These are phyloP conservation scores for Rosellinia necatrix DNA, from an alignment of 2,329 filamentous ascomycete genomes.

Conservation along the genomic window DNA sequence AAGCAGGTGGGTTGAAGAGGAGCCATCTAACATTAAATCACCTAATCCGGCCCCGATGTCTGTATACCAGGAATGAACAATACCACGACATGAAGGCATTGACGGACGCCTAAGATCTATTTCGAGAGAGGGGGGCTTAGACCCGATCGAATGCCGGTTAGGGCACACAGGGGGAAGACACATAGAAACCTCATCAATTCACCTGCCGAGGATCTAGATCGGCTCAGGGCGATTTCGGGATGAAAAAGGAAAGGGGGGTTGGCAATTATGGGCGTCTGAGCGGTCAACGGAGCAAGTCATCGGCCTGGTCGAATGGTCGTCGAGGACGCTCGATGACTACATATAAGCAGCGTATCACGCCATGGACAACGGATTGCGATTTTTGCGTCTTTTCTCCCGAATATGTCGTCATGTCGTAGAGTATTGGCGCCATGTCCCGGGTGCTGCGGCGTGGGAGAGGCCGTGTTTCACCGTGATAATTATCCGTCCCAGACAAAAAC, in stretches of 20 bases:
- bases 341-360: constrained; percentile 26
- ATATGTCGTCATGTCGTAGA: constrained; percentile 22
- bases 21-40: too few relatives aligned
- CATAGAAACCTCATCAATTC: background rate
- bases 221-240: constrained; percentile 4
- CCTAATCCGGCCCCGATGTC: too few relatives aligned
- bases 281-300: constrained; percentile 12
- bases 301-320: constrained; percentile 15
- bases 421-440: background rate
- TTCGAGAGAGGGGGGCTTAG: too few relatives aligned
- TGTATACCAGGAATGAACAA: too few relatives aligned
- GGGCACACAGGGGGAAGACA: background rate
- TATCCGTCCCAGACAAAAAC: too few relatives aligned
- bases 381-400: constrained; percentile 16
- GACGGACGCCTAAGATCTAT: too few relatives aligned
- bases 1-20: too few relatives aligned
- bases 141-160: too few relatives aligned
- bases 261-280: constrained; percentile 10
- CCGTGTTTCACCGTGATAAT: too few relatives aligned
- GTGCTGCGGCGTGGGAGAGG: background rate
- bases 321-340: constrained; percentile 19
- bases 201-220: constrained; percentile 10
- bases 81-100: too few relatives aligned
- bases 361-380: constrained; percentile 19
- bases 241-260: constrained; percentile 9